Conservation (phyloP, 129 eudicot genomes). For the Daucus carota region DH1_v3.0 NC_030387.2:30659501-30660000, state of each 20-base stretch:
- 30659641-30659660: conserved; percentile 55
- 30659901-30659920: neutral
- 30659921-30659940: neutral
- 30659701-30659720: conserved; percentile 90
- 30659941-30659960: too few relatives aligned
- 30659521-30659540: conserved; percentile 11
- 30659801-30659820: conserved; percentile 75
- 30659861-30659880: neutral
- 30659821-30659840: conserved; percentile 12
- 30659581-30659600: conserved; percentile 92
- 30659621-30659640: conserved; percentile 83
- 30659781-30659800: conserved; percentile 36
- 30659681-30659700: conserved; percentile 86
- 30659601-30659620: conserved; percentile 97
- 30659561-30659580: conserved; percentile 83
- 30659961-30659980: too few relatives aligned
- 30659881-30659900: neutral
- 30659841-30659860: neutral
- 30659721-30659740: conserved; percentile 81
- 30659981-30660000: too few relatives aligned
- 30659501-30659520: conserved; percentile 15
- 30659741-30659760: conserved; percentile 74
- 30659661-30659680: conserved; percentile 62
- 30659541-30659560: conserved; percentile 97
- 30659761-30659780: conserved; percentile 34